These are phyloP conservation scores for Pleurotus cornucopiae DNA, from an alignment of 768 basidiomycete species.

Conservation along the genomic window DNA sequence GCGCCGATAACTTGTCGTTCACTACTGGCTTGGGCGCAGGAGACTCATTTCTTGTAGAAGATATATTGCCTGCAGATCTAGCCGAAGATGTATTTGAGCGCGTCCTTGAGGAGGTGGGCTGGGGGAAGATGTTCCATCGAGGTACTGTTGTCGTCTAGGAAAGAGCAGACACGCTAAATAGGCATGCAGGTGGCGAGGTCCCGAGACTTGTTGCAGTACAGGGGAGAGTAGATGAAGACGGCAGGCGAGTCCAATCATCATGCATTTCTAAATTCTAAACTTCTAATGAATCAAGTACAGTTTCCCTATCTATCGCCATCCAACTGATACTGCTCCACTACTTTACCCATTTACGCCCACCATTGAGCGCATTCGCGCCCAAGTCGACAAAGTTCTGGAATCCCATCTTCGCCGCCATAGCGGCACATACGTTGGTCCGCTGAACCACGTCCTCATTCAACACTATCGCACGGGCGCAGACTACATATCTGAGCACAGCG, in stretches of 20 bases:
- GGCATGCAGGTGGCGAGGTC: slow-evolving; percentile 61
- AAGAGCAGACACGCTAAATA: not conserved
- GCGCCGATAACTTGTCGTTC: too few relatives aligned
- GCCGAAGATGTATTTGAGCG: slow-evolving; percentile 54
- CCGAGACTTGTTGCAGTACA: slow-evolving; percentile 62
- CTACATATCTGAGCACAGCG: slow-evolving; percentile 83
- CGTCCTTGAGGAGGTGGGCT: slow-evolving; percentile 60
- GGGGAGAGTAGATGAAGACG: slow-evolving; percentile 47
- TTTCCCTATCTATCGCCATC: slow-evolving; percentile 79
- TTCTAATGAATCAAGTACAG: slow-evolving; percentile 24
- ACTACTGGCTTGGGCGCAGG: slow-evolving; percentile 49
- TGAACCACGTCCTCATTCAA: slow-evolving; percentile 84
- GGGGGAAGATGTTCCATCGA: slow-evolving; percentile 72
- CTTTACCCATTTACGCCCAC: slow-evolving; percentile 65
- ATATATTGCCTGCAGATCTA: slow-evolving; percentile 54
- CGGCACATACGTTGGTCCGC: slow-evolving; percentile 37
- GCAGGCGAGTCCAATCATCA: slow-evolving; percentile 29
- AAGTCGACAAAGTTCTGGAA: slow-evolving; percentile 51
- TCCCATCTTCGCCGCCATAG: not conserved
- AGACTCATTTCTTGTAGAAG: slow-evolving; percentile 56
- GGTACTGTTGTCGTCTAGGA: slow-evolving; percentile 32
- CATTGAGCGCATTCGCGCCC: slow-evolving; percentile 57
- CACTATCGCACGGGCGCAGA: slow-evolving; percentile 76
- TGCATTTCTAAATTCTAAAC: not conserved
- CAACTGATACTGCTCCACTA: slow-evolving; percentile 73